phyloP scores from a whole-genome alignment of 2,329 filamentous ascomycete species.

The Pseudogymnoascus sp. region DNA sequence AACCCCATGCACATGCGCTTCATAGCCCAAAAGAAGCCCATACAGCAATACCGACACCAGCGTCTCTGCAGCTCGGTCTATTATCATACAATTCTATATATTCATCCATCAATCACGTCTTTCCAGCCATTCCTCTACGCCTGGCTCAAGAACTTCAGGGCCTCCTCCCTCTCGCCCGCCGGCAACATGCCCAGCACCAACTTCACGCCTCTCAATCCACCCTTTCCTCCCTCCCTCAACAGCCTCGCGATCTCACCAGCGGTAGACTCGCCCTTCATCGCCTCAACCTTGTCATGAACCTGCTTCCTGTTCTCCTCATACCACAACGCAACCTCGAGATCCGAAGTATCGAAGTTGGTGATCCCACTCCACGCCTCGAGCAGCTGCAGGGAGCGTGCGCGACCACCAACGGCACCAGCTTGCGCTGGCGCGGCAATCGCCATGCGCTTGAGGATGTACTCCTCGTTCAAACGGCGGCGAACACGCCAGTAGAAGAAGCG shows the following conservation, averaged over 20 bases:
- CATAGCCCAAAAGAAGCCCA: background rate
- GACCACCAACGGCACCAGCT: conserved; percentile 43
- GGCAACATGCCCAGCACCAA: conserved; percentile 82
- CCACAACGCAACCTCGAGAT: conserved; percentile 83
- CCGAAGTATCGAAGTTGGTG: conserved; percentile 67
- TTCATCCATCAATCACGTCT: background rate
- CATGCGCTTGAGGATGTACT: conserved; percentile 93
- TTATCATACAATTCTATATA: conserved; percentile 7
- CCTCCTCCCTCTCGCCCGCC: conserved; percentile 70
- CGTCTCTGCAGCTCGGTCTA: background rate
- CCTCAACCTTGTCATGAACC: conserved; percentile 77
- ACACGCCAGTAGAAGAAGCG: conserved; percentile 99
- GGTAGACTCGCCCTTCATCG: conserved; percentile 68
- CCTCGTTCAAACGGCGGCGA: conserved; percentile 91
- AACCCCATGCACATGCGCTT: background rate
- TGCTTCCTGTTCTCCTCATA: conserved; percentile 89
- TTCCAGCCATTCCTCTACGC: background rate
- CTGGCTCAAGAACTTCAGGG: conserved; percentile 27
- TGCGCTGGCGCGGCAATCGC: conserved; percentile 37
- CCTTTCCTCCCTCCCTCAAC: conserved; percentile 58
- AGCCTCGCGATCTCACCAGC: conserved; percentile 63
- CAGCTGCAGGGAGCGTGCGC: conserved; percentile 62
- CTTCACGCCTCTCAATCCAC: conserved; percentile 76
- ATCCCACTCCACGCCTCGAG: conserved; percentile 80
- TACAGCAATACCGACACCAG: background rate